Base-by-base conservation (phyloP, 2,329 filamentous ascomycete genomes). In the Sclerotiophoma versabilis region DNA sequence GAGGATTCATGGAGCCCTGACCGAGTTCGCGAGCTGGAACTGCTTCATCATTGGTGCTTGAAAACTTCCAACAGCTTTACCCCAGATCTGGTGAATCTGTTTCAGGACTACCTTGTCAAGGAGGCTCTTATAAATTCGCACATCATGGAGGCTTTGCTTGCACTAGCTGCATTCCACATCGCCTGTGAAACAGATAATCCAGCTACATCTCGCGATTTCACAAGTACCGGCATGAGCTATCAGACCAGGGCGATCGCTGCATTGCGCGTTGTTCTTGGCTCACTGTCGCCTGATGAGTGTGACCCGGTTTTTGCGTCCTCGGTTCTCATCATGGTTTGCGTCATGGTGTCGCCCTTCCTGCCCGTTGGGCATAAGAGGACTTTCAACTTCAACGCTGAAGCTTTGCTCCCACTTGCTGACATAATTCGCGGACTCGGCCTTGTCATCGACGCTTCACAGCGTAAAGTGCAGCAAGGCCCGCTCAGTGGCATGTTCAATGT, bases 11-110 rank as follows among this genome's bases (percentile, higher is more conserved):
- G 39, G 41, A 34, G 20, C 1, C 25, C 49, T 12, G 23, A 33
- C n/a, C 37, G 55, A n/a, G n/a, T 54, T 7, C 50, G 51, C 12
- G 58, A 60, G 37, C 32, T 58, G 15, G 48, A 53, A 25, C 27
- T 60, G 27, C 50, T 60, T 23, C 58, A 60, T 41, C 51, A 58
- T 32, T 60, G 58, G 58, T 58, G 58, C 37, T 34, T 54, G 27
- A 46, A 36, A 2, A 55, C 55, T 12, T 60, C 42, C 20, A 46
- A 45, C 17, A 55, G 53, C 37, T 60, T 60, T 37, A 53, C 54
- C 5, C 33, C 39, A 10, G 37, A 54, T n/a, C 29, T 49, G 23
- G 45, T 46, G 11, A 41, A 56, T 4, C 5, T 54, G 5, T 51
- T 57, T 20, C 49, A 59, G 29, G 50, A 58, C 23, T 51, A 60